Evolutionary conservation across 441 rosid species (phyloP).

Genomic region (Brassica hybrid): DNA sequence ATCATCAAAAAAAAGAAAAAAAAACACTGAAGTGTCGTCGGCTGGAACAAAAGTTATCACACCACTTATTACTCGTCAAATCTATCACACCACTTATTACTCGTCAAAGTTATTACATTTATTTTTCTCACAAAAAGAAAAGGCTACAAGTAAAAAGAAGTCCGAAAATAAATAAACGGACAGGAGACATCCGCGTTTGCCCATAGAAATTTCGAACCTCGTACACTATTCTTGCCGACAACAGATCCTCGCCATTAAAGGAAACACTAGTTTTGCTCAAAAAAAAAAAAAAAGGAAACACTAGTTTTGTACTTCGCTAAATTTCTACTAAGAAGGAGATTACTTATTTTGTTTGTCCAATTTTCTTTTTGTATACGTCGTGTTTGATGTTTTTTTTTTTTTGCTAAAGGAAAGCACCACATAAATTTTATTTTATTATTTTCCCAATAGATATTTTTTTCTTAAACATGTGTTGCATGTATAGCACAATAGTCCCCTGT

Average conservation of each 20-base stretch:
- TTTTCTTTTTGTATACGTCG: neutral
- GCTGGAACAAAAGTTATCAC: constrained; percentile 29
- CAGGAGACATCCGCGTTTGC: constrained; percentile 65
- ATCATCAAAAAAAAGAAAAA: neutral
- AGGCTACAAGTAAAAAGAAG: neutral
- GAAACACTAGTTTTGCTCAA: neutral
- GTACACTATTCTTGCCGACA: constrained; percentile 79
- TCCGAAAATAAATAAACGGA: constrained; percentile 45
- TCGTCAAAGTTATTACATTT: too few relatives aligned
- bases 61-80: neutral
- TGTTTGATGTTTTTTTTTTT: too few relatives aligned
- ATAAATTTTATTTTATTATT: too few relatives aligned
- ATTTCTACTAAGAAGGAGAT: too few relatives aligned
- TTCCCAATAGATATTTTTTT: too few relatives aligned
- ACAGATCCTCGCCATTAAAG: constrained; percentile 41
- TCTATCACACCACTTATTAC: too few relatives aligned
- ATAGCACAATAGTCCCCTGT: too few relatives aligned
- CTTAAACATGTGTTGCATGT: too few relatives aligned
- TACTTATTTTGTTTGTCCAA: too few relatives aligned
- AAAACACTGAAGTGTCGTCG: neutral
- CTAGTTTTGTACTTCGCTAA: too few relatives aligned
- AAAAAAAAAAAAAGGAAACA: constrained; percentile 1
- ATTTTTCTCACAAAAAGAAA: too few relatives aligned
- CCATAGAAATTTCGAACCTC: constrained; percentile 58
- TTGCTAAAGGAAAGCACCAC: too few relatives aligned